Evolutionary conservation across 345 rosid species (phyloP), one percentile per base, ranked within the genome.

Genomic region (Acer saccharum): DNA sequence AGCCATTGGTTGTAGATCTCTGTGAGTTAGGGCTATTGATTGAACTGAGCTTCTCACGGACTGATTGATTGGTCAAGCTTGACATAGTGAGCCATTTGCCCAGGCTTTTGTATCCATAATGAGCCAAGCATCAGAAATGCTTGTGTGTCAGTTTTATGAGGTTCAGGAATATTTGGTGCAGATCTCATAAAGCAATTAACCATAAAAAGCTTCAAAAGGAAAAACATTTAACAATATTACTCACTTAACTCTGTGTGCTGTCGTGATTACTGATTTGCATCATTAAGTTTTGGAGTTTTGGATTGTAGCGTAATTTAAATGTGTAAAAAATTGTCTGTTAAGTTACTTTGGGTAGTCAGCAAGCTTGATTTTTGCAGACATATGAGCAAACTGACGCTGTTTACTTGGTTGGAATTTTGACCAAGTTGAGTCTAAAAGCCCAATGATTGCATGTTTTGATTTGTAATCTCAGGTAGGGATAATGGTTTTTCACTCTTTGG

Each of bases 41-140:
- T 67, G 61, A 76, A 69, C 68, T 73, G 23, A 43, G 68, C 21
- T 64, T 72, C 27, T 54, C 20, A n/a, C 44, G 39, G 20, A 52
- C 61, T 39, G 73, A 65, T 50, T 39, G 64, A 69, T 60, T 74
- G 57, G 1, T 65, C 46, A 46, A 68, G 54, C 58, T 54, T 73
- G 18, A 60, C 52, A 50, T 29, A 21, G 43, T n/a, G 12, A 44
- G 43, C 39, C 32, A 60, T 20, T 66, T 72, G 62, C 52, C 61
- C 23, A 39, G 67, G 58, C 65, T 25, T 50, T 32, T 39, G 44
- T 64, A 57, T 4, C 25, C 29, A 25, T 25, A 3, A 12, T 2
- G 20, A 23, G 20, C 29, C 14, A 4, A 16, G 66, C 75, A 35
- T 71, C 65, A 27, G 81, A 78, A 52, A 27, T 25, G 25, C 55